These are phyloP conservation scores for Pilasporangium apinafurcum DNA, from an alignment of 352 stramenopile genomes.

Conservation along the genomic window DNA sequence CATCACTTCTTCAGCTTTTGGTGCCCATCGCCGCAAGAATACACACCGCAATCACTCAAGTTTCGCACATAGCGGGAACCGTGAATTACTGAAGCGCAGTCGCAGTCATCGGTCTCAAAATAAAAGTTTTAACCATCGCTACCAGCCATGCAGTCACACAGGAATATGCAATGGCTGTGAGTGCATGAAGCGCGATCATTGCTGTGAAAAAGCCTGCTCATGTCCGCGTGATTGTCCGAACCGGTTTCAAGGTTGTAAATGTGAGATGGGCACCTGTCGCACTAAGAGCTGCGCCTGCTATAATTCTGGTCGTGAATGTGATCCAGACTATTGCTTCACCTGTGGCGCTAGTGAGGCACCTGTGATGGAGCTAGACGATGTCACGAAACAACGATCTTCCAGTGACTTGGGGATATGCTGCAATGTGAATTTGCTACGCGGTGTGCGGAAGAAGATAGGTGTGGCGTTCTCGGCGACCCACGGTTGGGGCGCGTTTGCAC, in stretches of 20 bases:
- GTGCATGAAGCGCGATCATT: conserved; percentile 42
- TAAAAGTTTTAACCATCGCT: conserved; percentile 45
- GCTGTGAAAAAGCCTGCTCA: conserved; percentile 53
- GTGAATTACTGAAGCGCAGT: conserved; percentile 16
- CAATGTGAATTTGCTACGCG: conserved; percentile 58
- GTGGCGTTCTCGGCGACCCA: conserved; percentile 64
- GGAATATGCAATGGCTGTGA: conserved; percentile 50
- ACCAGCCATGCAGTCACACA: conserved; percentile 54
- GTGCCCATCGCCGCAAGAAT: conserved; percentile 11
- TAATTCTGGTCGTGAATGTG: conserved; percentile 44
- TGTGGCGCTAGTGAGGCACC: conserved; percentile 59
- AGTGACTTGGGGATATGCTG: conserved; percentile 37
- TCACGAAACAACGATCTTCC: conserved; percentile 13
- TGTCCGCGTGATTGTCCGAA: conserved; percentile 60
- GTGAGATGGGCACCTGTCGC: conserved; percentile 38
- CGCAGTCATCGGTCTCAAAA: conserved; percentile 32
- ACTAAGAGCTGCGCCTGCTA: conserved; percentile 54
- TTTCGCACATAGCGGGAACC: conserved; percentile 1
- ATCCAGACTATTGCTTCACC: conserved; percentile 67
- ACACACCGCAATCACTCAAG: conserved; percentile 5
- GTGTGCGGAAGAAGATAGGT: conserved; percentile 52
- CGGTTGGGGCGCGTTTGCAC: conserved; percentile 61
- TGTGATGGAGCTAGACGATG: conserved; percentile 35
- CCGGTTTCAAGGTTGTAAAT: conserved; percentile 64
- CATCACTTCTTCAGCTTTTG: neutral